Conservation (phyloP, 108 stramenopile genomes). For the Pseudonitzschia multiseries region DNA sequence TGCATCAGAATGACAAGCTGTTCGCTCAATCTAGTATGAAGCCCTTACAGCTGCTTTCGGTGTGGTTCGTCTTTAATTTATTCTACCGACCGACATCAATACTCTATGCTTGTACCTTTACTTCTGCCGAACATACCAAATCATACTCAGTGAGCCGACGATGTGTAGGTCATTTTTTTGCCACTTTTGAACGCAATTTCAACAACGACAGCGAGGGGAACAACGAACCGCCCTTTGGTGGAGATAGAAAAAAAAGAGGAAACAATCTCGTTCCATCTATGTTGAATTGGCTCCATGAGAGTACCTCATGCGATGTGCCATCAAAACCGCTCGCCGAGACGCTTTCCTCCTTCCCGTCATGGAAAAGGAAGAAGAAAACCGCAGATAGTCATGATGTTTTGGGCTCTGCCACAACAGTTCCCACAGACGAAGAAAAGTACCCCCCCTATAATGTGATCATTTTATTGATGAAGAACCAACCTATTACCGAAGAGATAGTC, state of each 20-base stretch:
- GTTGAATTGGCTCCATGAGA: slow-evolving; percentile 11
- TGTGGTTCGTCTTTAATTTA: too few species aligned
- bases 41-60: too few species aligned
- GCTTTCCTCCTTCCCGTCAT: not conserved
- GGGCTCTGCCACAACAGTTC: not conserved
- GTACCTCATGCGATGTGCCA: slow-evolving; percentile 2
- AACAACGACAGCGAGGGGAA: not conserved
- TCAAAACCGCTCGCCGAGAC: not conserved
- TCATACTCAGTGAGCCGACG: not conserved
- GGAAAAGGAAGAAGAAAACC: slow-evolving; percentile 11
- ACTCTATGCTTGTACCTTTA: not conserved
- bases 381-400: not conserved
- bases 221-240: too few species aligned
- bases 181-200: not conserved
- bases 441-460: not conserved
- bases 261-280: not conserved
- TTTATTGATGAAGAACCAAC: slow-evolving; percentile 3
- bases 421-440: not conserved
- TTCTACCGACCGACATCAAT: too few species aligned
- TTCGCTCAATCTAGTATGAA: too few species aligned
- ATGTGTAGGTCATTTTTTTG: not conserved
- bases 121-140: not conserved
- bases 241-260: not conserved
- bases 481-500: not conserved
- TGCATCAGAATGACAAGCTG: too few species aligned